phyloP scores from a whole-genome alignment of 177 flowering plant species.

The Vitis hybrid region DNA sequence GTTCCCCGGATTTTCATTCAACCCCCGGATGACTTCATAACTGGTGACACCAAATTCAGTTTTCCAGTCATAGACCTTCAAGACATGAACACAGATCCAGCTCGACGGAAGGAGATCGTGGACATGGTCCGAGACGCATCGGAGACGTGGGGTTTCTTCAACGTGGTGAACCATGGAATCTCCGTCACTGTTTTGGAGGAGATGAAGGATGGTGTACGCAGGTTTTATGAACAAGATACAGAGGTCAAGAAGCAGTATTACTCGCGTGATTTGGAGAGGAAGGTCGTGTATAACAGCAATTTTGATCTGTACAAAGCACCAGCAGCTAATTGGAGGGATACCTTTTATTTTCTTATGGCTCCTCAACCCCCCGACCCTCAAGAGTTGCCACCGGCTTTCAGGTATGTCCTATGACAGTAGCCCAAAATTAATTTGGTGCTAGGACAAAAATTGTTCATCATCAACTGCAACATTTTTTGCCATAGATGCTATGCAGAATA shows the following conservation, averaged over 20 bases:
- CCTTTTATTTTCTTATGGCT: constrained; percentile 9
- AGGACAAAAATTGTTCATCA: too few relatives aligned
- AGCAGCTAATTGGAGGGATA: constrained; percentile 30
- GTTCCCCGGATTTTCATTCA: constrained; percentile 20
- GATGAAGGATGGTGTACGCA: constrained; percentile 14
- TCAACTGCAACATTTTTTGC: too few relatives aligned
- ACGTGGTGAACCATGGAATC: constrained; percentile 26
- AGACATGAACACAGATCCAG: constrained; percentile 6
- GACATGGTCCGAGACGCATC: constrained; percentile 15
- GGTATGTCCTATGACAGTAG: constrained; percentile 5
- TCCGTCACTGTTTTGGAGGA: constrained; percentile 18
- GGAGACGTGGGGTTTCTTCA: constrained; percentile 26
- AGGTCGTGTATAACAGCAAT: constrained; percentile 18
- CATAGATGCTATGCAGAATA: too few relatives aligned
- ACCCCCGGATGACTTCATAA: not conserved
- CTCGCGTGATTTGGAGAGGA: constrained; percentile 11
- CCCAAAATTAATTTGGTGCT: too few relatives aligned
- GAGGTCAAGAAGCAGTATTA: constrained; percentile 21
- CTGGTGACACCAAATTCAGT: not conserved
- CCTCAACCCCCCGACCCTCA: constrained; percentile 24
- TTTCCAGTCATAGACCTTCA: constrained; percentile 25
- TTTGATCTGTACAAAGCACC: constrained; percentile 20
- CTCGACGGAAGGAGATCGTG: constrained; percentile 10
- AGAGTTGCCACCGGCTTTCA: constrained; percentile 21
- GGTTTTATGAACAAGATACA: constrained; percentile 25